Evolutionary conservation across 139 green algal genomes (phyloP), one percentile per base, ranked within the genome.

Genomic region (Desmodesmus armatus): DNA sequence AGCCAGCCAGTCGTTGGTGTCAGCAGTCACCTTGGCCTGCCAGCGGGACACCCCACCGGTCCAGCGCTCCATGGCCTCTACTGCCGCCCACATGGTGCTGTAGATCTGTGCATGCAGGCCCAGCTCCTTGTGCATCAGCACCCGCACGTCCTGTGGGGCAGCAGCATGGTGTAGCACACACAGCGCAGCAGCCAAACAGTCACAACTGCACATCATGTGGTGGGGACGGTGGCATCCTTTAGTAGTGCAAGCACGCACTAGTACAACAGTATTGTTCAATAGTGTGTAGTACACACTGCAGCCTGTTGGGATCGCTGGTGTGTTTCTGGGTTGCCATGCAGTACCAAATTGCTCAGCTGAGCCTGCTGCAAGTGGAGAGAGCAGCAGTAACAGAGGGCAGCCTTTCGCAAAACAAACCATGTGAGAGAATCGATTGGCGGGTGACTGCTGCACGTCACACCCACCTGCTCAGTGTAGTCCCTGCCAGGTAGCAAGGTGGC

Each of bases 31-130:
- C 25, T 78, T 77, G 44, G 66, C 80, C 47, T 69, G 43, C 44
- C 44, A 85, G 23, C 44, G 33, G 44, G 25, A 47, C 2, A 85
- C 67, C 1, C 44, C 80, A 5, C 39, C n/a, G 21, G 25, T 60
- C 80, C 80, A 85, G 33, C 66, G 65, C 44, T 77, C 66, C 80
- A 85, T 85, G 33, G 80, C 80, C 2, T 49, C 37, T 0, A 78
- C 67, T n/a, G 80, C 80, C 6, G 35, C 37, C 63, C 80, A 77
- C 7, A 85, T 39, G 11, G 66, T 47, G 17, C 29, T 41, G n/a
- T 85, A 44, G 66, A 85, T 85, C 66, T 85, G 66, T 27, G 33
- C 47, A 47, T 85, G 80, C 3, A 85, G 37, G 23, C 44, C 29
- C 47, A 70, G 23, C 47, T 85, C 80, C 0, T 51, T 31, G 25